phyloP scores from a whole-genome alignment of 371 early-diverging fungal species.

The Mortierella sp. region DNA sequence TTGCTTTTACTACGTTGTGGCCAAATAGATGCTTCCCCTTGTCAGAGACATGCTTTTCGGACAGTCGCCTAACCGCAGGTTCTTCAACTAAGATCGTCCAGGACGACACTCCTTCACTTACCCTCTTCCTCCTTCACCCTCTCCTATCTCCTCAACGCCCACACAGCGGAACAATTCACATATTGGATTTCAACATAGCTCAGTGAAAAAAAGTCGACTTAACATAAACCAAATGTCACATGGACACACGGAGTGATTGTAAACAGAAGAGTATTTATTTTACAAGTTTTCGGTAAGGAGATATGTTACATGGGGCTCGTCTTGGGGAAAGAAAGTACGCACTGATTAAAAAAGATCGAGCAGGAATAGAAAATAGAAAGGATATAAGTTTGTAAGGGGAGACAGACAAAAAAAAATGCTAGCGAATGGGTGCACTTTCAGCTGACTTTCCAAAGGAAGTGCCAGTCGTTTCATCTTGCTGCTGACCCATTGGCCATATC shows the following conservation, averaged over 20 bases:
- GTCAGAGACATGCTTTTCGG: conserved; percentile 92
- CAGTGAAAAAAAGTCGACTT: background rate
- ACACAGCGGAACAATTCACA: background rate
- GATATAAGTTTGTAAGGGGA: background rate
- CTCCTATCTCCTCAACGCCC: background rate
- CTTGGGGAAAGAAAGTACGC: background rate
- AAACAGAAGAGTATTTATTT: background rate
- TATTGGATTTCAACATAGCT: background rate
- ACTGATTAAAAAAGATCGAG: background rate
- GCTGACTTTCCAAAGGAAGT: background rate
- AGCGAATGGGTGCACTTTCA: background rate
- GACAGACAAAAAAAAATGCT: background rate
- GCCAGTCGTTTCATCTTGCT: background rate
- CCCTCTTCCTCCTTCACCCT: background rate
- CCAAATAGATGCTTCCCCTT: conserved; percentile 86
- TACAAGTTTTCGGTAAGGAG: background rate
- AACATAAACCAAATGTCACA: background rate
- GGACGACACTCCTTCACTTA: background rate
- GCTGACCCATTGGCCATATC: background rate
- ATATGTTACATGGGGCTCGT: conserved; percentile 4
- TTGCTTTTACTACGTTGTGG: conserved; percentile 24
- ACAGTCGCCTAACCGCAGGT: conserved; percentile 89
- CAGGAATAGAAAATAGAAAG: background rate
- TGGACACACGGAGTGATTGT: background rate
- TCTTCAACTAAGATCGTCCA: conserved; percentile 81